Conservation (phyloP, 768 basidiomycete species). For the Serendipita sp. region DNA sequence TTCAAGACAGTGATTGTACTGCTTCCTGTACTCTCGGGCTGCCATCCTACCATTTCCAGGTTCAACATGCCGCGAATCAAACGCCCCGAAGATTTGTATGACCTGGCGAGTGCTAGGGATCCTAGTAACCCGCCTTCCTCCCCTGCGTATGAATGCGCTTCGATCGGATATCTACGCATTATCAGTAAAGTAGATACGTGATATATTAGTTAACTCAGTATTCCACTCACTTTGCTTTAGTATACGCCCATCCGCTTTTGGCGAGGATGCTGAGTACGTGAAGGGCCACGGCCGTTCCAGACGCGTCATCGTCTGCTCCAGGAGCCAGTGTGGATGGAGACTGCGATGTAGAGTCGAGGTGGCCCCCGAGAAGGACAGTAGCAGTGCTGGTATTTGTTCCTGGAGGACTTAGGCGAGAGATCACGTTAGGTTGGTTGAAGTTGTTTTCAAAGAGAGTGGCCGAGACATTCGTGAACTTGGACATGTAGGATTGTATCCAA, state of each 20-base stretch:
- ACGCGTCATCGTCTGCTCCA: constrained; percentile 5
- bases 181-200: not conserved
- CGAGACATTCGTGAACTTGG: not conserved
- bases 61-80: constrained; percentile 6
- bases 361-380: constrained; percentile 1
- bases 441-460: constrained; percentile 5
- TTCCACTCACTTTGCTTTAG: not conserved
- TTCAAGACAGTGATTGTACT: constrained; percentile 3
- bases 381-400: not conserved
- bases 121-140: constrained; percentile 8
- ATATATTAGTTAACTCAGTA: not conserved
- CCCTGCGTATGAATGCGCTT: constrained; percentile 6
- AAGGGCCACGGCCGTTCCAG: constrained; percentile 3
- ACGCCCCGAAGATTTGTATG: not conserved
- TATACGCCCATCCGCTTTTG: not conserved
- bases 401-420: not conserved
- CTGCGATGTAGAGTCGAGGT: constrained; percentile 6
- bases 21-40: not conserved
- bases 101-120: not conserved
- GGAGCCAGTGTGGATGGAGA: not conserved
- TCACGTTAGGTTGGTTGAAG: constrained; percentile 8
- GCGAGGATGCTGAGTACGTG: constrained; percentile 4
- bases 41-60: constrained; percentile 8
- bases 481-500: constrained; percentile 4
- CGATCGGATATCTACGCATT: constrained; percentile 2